Conservation (phyloP, 2,329 filamentous ascomycete genomes). For the Rutstroemia sp. region DNA sequence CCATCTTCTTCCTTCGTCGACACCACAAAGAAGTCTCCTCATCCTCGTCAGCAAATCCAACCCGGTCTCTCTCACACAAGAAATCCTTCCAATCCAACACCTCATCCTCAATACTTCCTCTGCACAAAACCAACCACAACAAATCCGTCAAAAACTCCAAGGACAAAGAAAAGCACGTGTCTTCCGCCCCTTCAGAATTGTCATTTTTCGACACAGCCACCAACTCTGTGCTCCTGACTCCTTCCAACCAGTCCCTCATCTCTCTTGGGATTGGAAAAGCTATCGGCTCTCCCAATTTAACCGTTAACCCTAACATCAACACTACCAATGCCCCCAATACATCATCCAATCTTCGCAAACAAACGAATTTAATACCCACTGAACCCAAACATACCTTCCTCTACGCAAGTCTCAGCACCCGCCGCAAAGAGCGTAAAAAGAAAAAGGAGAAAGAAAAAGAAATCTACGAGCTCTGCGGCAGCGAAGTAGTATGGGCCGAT, state of each 20-base stretch:
- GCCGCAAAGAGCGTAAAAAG: constrained; percentile 5
- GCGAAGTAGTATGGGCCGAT: constrained; percentile 2
- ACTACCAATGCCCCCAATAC: neutral
- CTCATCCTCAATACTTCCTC: neutral
- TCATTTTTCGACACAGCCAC: constrained; percentile 8
- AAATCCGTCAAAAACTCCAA: constrained; percentile 1
- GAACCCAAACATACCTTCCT: constrained; percentile 3
- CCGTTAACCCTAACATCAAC: neutral
- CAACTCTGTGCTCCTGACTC: constrained; percentile 2
- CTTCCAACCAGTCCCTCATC: neutral
- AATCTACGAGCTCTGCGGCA: constrained; percentile 4
- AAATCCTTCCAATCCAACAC: neutral
- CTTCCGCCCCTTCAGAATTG: neutral
- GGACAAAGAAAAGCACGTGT: neutral
- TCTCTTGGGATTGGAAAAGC: constrained; percentile 5
- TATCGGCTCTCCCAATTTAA: neutral
- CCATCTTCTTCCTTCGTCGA: neutral
- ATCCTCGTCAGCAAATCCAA: neutral
- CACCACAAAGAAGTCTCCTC: neutral
- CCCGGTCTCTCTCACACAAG: neutral
- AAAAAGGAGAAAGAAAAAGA: constrained; percentile 3
- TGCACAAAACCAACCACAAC: neutral
- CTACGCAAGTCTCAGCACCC: constrained; percentile 3
- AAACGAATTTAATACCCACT: neutral
- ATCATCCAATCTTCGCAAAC: neutral